Evolutionary conservation across 345 rosid genomes (phyloP).

Genomic region (Atalantia buxifolia): DNA sequence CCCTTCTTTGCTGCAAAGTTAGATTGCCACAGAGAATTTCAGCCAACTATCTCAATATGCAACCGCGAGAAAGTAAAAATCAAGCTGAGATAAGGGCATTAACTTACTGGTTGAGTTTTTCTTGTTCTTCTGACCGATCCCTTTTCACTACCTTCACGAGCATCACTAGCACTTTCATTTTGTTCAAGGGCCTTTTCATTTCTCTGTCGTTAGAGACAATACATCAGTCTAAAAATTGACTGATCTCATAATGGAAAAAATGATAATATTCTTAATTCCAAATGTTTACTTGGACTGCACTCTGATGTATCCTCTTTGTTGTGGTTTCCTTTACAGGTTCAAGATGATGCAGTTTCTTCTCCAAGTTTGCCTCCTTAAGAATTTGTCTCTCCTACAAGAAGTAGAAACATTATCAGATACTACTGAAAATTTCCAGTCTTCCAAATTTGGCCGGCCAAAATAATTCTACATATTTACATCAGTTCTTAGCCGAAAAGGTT

Average conservation of each 20-base stretch:
- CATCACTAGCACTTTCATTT: constrained; percentile 3
- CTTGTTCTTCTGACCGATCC: constrained; percentile 5
- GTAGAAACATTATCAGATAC: constrained; percentile 12
- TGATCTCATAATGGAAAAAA: neutral
- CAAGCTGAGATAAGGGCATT: too few species aligned
- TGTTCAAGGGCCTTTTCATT: constrained; percentile 20
- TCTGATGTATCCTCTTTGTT: constrained; percentile 29
- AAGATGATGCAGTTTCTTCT: constrained; percentile 46
- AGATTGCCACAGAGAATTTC: constrained; percentile 2
- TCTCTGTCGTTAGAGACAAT: constrained; percentile 23
- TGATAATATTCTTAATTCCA: neutral
- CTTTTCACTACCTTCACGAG: constrained; percentile 14
- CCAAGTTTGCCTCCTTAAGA: constrained; percentile 74
- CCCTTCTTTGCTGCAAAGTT: constrained; percentile 20
- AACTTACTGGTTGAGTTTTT: constrained; percentile 27
- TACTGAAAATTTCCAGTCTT: neutral
- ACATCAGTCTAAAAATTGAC: constrained; percentile 4
- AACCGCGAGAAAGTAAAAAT: neutral
- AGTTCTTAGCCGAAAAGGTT: constrained; percentile 92
- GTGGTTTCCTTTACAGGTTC: constrained; percentile 39
- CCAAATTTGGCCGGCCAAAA: neutral
- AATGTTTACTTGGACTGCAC: constrained; percentile 40
- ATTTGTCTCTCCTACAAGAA: constrained; percentile 61
- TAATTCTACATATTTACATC: constrained; percentile 73
- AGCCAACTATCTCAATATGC: neutral